phyloP scores from a whole-genome alignment of 371 early-diverging fungal genomes.

The Nosema muscidifuracis region DNA sequence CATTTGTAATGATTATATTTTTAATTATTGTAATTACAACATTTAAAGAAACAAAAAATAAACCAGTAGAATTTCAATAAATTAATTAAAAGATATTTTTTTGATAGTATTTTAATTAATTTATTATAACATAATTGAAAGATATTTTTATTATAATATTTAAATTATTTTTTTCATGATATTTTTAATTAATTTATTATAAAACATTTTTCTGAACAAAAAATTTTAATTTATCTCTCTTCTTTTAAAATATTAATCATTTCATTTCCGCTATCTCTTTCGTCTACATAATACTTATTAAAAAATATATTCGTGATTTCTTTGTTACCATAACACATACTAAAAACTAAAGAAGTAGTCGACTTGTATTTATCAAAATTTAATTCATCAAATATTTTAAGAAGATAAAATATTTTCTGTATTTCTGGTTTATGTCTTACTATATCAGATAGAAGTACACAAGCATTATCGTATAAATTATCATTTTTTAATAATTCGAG shows the following conservation, averaged over 20 bases:
- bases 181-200: too few relatives aligned
- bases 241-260: conserved; percentile 1
- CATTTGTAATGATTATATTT: conserved; percentile 13
- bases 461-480: conserved; percentile 12
- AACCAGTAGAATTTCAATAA: conserved; percentile 39
- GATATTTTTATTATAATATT: too few relatives aligned
- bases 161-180: too few relatives aligned
- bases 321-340: conserved; percentile 27
- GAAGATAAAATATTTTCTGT: conserved; percentile 21
- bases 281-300: conserved; percentile 11
- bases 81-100: conserved; percentile 4
- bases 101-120: too few relatives aligned
- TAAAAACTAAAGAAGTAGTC: conserved; percentile 14
- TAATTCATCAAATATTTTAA: conserved; percentile 17
- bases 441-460: conserved; percentile 10
- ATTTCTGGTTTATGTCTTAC: conserved; percentile 15
- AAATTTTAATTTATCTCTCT: background rate
- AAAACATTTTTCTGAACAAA: too few relatives aligned
- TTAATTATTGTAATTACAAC: conserved; percentile 7
- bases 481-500: conserved; percentile 9
- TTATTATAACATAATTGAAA: too few relatives aligned
- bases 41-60: conserved; percentile 46
- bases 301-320: background rate
- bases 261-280: conserved; percentile 15
- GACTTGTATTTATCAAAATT: conserved; percentile 20